Conservation (phyloP, 1,139 yeast species). For the Yamadazyma buinensis region DNA sequence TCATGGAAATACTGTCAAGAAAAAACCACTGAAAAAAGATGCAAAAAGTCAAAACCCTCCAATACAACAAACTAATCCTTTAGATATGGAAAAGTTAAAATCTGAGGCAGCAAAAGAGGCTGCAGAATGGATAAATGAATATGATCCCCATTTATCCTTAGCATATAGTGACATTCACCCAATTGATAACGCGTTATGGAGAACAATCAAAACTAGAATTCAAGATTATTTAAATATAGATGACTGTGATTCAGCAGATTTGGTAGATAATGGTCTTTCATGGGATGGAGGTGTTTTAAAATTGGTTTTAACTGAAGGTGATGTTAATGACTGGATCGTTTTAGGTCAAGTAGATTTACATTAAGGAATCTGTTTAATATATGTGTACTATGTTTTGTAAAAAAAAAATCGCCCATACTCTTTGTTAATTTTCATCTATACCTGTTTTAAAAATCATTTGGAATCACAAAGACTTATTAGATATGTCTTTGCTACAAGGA, state of each 20-base stretch:
- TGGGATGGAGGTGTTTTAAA: slow-evolving; percentile 72
- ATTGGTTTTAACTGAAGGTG: slow-evolving; percentile 73
- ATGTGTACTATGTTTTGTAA: neutral
- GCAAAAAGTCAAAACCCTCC: slow-evolving; percentile 7
- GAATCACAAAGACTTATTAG: too few relatives aligned
- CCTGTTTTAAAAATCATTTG: too few relatives aligned
- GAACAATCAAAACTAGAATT: slow-evolving; percentile 65
- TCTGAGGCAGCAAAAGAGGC: slow-evolving; percentile 34
- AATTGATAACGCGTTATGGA: slow-evolving; percentile 64
- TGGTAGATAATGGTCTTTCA: slow-evolving; percentile 34
- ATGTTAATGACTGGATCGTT: slow-evolving; percentile 66
- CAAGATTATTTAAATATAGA: slow-evolving; percentile 62
- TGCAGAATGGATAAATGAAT: slow-evolving; percentile 59
- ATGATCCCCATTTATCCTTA: slow-evolving; percentile 71
- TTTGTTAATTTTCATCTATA: neutral
- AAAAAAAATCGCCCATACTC: too few relatives aligned
- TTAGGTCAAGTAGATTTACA: slow-evolving; percentile 57
- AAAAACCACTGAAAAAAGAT: slow-evolving; percentile 23
- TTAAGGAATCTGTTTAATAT: slow-evolving; percentile 8
- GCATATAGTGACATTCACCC: slow-evolving; percentile 68
- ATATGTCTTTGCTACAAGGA: too few relatives aligned
- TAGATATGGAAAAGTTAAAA: slow-evolving; percentile 26
- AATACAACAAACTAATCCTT: slow-evolving; percentile 13
- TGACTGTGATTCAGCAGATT: slow-evolving; percentile 37
- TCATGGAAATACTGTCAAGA: slow-evolving; percentile 29